Evolutionary conservation across 768 basidiomycete genomes (phyloP).

Genomic region (Podaxis rugospora): DNA sequence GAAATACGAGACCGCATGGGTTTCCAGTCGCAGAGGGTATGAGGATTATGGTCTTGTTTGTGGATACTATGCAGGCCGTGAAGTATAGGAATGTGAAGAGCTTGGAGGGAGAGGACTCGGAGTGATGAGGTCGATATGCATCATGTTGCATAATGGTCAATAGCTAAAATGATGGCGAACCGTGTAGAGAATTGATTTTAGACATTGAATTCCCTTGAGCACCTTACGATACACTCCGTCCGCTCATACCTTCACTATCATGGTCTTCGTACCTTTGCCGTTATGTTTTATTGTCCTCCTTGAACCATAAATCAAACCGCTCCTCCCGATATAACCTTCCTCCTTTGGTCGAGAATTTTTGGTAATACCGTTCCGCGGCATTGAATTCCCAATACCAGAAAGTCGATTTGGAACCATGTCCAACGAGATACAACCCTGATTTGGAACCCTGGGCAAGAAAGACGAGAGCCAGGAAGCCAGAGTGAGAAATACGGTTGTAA

Average conservation of each 20-base stretch:
- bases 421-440: background rate
- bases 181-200: background rate
- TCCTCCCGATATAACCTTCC: background rate
- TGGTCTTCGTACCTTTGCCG: too few species aligned
- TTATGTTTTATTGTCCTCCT: too few species aligned
- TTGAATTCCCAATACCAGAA: background rate
- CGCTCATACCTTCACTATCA: too few species aligned
- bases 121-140: background rate
- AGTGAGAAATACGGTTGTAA: background rate
- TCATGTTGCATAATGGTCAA: background rate
- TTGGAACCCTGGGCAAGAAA: background rate
- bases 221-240: too few species aligned
- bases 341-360: background rate
- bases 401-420: background rate
- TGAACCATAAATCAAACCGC: background rate
- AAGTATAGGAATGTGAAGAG: background rate
- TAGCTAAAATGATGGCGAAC: background rate
- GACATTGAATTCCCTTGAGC: too few species aligned
- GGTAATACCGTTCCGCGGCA: background rate
- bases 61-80: background rate
- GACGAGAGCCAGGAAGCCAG: background rate
- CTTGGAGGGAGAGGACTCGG: background rate
- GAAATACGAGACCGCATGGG: background rate
- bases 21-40: background rate
- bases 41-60: background rate